Evolutionary conservation across 768 basidiomycete genomes (phyloP).

Genomic region (Tylopilus plumbeoviolaceoides): DNA sequence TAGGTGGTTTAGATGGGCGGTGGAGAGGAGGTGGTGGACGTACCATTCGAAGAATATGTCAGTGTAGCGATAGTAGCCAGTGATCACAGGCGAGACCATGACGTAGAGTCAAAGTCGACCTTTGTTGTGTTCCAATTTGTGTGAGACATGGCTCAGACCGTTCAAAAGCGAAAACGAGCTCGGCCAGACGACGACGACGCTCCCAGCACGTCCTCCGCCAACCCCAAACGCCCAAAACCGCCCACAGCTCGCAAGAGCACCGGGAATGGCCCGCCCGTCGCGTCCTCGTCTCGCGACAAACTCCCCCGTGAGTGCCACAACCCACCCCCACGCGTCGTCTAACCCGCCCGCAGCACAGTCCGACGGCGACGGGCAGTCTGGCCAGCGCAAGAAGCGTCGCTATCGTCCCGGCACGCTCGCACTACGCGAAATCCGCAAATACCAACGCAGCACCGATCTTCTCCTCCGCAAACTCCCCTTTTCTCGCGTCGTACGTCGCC

Average conservation of each 20-base stretch:
- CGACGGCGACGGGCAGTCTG: conserved; percentile 23
- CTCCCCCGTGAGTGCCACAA: conserved; percentile 22
- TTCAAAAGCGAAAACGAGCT: conserved; percentile 44
- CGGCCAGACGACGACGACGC: conserved; percentile 38
- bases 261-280: conserved; percentile 46
- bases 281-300: conserved; percentile 27
- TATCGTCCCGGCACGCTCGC: conserved; percentile 90
- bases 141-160: conserved; percentile 62
- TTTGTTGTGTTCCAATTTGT: no score
- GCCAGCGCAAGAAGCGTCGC: conserved; percentile 49
- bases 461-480: conserved; percentile 87
- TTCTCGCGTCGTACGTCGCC: conserved; percentile 73
- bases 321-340: conserved; percentile 8
- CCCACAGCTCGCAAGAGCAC: conserved; percentile 84
- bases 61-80: conserved; percentile 79
- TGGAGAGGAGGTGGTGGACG: conserved; percentile 1
- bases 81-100: conserved; percentile 44
- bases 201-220: conserved; percentile 32
- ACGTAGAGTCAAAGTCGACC: no score
- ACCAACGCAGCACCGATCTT: conserved; percentile 90
- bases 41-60: conserved; percentile 85
- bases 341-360: conserved; percentile 18
- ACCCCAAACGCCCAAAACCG: conserved; percentile 44
- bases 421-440: conserved; percentile 88
- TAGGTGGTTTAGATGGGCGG: not conserved